phyloP scores from a whole-genome alignment of 768 basidiomycete species.

The Phylloporus sp. region DNA sequence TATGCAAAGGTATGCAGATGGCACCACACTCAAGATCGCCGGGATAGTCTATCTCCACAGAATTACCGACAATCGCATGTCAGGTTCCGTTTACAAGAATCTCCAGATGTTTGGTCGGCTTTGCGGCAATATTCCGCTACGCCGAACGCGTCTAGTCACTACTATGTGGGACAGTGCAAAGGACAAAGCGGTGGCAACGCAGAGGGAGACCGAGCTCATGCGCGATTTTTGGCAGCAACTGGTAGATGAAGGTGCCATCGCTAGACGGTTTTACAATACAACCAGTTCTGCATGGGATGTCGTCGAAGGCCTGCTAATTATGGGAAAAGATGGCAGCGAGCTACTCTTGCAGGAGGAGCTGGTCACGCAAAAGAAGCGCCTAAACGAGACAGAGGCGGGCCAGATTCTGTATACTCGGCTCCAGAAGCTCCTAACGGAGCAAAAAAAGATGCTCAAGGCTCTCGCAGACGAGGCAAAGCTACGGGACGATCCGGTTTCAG shows the following conservation, averaged over 20 bases:
- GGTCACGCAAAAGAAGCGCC: conserved; percentile 3
- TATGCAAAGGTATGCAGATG: conserved; percentile 6
- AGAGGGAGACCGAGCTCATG: conserved; percentile 23
- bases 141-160: conserved; percentile 32
- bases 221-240: conserved; percentile 21
- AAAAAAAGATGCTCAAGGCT: conserved; percentile 10
- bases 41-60: conserved; percentile 34
- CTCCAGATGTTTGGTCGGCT: conserved; percentile 32
- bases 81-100: conserved; percentile 27
- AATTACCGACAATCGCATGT: conserved; percentile 34
- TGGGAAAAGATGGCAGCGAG: not conserved
- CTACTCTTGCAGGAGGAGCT: conserved; percentile 22
- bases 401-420: conserved; percentile 14
- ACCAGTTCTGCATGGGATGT: not conserved
- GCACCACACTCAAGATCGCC: conserved; percentile 7
- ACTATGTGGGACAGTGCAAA: conserved; percentile 34
- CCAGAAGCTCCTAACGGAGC: conserved; percentile 17
- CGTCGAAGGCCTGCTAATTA: not conserved
- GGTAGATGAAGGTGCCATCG: not conserved
- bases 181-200: conserved; percentile 6
- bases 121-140: conserved; percentile 30
- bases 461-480: conserved; percentile 17
- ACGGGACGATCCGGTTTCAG: conserved; percentile 9
- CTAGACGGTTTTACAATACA: conserved; percentile 3
- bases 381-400: conserved; percentile 22